phyloP scores from a whole-genome alignment of 306 rosid species.

The Senna siamea region DNA sequence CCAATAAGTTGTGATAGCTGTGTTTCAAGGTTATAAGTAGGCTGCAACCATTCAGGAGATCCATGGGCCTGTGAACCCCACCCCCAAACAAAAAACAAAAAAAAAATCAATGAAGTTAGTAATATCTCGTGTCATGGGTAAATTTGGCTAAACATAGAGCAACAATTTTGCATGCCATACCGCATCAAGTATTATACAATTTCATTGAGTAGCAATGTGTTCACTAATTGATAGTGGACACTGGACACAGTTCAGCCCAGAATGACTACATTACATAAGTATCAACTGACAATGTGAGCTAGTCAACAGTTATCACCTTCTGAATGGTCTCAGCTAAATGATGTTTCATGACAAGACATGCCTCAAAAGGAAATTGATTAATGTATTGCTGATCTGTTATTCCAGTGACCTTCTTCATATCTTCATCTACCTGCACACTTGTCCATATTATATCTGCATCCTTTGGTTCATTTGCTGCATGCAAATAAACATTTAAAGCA shows the following conservation, averaged over 20 bases:
- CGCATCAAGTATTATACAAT: neutral
- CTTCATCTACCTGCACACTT: conserved; percentile 83
- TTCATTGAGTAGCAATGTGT: conserved; percentile 19
- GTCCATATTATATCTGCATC: conserved; percentile 96
- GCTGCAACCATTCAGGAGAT: conserved; percentile 91
- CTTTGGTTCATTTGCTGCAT: conserved; percentile 77
- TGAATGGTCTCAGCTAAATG: conserved; percentile 91
- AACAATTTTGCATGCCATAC: conserved; percentile 28
- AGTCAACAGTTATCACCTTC: conserved; percentile 63
- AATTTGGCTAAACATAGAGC: neutral
- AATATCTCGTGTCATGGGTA: neutral
- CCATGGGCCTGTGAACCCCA: conserved; percentile 70
- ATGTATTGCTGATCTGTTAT: conserved; percentile 78
- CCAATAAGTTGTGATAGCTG: conserved; percentile 89
- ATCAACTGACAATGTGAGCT: conserved; percentile 18
- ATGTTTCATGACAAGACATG: conserved; percentile 97
- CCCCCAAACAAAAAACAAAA: neutral
- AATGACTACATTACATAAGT: conserved; percentile 13
- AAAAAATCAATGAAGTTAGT: neutral
- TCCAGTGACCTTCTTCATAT: conserved; percentile 74
- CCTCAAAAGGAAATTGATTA: conserved; percentile 94
- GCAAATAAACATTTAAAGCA: conserved; percentile 36
- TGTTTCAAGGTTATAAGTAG: conserved; percentile 88
- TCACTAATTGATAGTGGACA: conserved; percentile 11
- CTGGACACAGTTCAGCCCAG: conserved; percentile 12